Base-by-base conservation (phyloP, 1,284 basidiomycete species). In the Heliocybe sulcata region DNA sequence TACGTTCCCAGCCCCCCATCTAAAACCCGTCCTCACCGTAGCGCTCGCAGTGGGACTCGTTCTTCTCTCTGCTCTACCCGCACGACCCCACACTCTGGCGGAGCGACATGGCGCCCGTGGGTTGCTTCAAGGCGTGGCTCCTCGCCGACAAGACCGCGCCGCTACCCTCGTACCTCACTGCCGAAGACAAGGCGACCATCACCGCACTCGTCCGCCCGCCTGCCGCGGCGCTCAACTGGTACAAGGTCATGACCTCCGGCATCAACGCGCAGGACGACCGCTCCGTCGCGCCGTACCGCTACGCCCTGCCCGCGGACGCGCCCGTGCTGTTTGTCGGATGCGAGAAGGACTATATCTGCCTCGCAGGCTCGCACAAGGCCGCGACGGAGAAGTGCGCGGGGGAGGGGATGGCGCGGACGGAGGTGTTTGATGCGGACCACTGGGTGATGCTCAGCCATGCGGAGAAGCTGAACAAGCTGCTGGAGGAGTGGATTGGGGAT, bases 351-450 rank as follows among this genome's bases (percentile, higher is more conserved):
- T 45, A 51, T 23, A 57, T 64, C 48, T 62, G 60, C 56, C 52
- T 63, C 42, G 58, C 63, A 25, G 52, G 51, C 48, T 53, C 60
- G 23, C 59, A 54, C 25, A 52, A 56, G 49, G 56, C 56, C 52
- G 47, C 58, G 35, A 57, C 27, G n/a, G 58, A 57, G 26, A 51
- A 62, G 55, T 29, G 55, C 47, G 62, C 59, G 47, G 49, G 59
- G 31, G 54, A 54, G 27, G 53, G 35, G 49, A 53, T 49, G 51
- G 29, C 62, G 25, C 66, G 63, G 1, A 55, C 65, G n/a, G 59
- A 61, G 26, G 65, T 64, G 47, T 69, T 64, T 55, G 64, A 67
- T 35, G 58, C 67, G 8, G 64, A 60, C 11, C 70, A 72, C 57
- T 71, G 68, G 68, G 60, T 69, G 8, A 61, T 63, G 57, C 58